Percentiles rank a stretch among this genome's conserved stretches.
These are phyloP conservation scores for Colletotrichum sp. DNA, from an alignment of 2,329 filamentous ascomycete species.

Conservation along the genomic window DNA sequence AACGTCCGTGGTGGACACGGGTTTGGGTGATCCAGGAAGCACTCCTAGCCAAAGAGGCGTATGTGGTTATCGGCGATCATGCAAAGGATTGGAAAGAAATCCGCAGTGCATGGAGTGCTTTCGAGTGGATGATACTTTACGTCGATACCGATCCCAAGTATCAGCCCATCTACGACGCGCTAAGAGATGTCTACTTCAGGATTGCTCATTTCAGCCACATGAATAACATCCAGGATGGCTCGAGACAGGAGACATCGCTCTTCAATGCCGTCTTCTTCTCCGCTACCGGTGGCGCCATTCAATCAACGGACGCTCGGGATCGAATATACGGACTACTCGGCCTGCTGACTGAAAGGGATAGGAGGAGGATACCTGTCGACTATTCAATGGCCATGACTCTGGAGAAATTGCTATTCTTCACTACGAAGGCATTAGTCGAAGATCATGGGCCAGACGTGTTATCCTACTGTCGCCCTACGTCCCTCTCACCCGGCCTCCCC, in stretches of 20 bases:
- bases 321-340: background rate
- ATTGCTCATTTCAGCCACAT: background rate
- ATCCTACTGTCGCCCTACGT: background rate
- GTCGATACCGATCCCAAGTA: background rate
- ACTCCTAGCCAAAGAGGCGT: background rate
- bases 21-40: slow-evolving; percentile 1
- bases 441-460: background rate
- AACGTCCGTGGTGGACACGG: background rate
- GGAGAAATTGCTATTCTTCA: background rate
- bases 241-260: background rate
- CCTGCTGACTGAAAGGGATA: background rate
- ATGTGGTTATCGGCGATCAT: background rate
- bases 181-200: background rate
- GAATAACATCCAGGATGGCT: background rate
- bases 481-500: background rate
- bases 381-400: background rate
- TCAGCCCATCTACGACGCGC: background rate
- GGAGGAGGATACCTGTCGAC: background rate
- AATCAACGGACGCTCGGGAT: background rate
- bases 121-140: background rate
- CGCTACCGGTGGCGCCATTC: background rate
- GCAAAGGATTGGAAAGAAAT: background rate
- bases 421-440: background rate
- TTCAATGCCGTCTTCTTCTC: background rate
- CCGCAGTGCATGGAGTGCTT: background rate